A percentile compares a stretch with the other conserved stretches of the same genome.
Conservation (phyloP, 73 alveolate species). For the Paramecium biaurelia region DNA sequence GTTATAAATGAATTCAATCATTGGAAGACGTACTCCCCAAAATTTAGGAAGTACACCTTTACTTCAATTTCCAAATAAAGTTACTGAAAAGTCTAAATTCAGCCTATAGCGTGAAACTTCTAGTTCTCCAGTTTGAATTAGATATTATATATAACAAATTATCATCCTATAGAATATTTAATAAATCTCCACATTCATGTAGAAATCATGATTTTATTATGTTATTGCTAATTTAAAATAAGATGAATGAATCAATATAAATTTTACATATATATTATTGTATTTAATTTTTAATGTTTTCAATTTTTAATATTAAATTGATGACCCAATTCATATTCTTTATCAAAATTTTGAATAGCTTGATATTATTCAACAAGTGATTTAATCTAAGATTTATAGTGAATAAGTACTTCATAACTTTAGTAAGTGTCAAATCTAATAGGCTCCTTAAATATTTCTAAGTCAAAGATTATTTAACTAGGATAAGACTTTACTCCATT, state of each 20-base stretch:
- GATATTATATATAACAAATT: background rate
- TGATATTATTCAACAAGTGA: slow-evolving; percentile 1
- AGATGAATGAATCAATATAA: background rate
- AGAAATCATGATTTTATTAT: background rate
- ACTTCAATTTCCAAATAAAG: background rate
- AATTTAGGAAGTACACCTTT: slow-evolving; percentile 30
- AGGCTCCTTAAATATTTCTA: background rate
- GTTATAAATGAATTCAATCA: background rate
- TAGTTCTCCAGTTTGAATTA: background rate
- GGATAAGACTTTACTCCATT: background rate
- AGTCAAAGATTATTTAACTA: slow-evolving; percentile 26
- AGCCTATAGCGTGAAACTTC: background rate
- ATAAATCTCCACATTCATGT: background rate
- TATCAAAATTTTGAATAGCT: background rate
- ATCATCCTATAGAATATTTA: background rate
- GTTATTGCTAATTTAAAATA: background rate
- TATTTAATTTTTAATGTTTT: background rate
- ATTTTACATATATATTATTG: background rate
- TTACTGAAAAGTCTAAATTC: slow-evolving; percentile 10
- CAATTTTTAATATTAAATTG: background rate
- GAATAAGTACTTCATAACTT: slow-evolving; percentile 17
- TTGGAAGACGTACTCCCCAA: slow-evolving; percentile 6
- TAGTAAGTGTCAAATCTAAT: slow-evolving; percentile 20
- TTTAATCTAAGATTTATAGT: background rate
- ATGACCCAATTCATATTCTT: background rate